Base-by-base conservation (phyloP, 148 eudicot genomes). In the Amaranthus palmeri region DNA sequence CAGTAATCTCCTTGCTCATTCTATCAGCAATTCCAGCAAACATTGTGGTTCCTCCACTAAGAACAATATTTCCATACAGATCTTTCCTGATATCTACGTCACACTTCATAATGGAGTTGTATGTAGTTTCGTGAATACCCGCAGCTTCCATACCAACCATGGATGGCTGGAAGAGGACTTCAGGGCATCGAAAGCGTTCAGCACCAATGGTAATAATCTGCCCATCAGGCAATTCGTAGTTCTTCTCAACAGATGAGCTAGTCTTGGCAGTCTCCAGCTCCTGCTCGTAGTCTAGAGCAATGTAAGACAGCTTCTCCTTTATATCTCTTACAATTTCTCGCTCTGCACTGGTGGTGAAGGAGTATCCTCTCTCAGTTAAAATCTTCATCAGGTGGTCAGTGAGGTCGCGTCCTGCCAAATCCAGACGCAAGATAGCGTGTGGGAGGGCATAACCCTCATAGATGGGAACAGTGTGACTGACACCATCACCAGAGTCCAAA, bases 101-200 rank as follows among this genome's bases (percentile, higher is more conserved):
- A 81, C 86, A 80, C 82, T 83, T 81, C 86, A 72, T 80, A 69
- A 80, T 83, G 36, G 83, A 82, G 47, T 82, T 82, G 71, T 85
- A 85, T 43, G 83, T 80, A 61, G 85, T 85, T 81, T 84, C 87
- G 47, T 85, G 88, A 25, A 85, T 85, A 54, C 86, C 86, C 3
- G 86, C 81, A 68, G 88, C 80, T 78, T 85, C 89, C 89, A 80
- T 83, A 61, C 92, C 89, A 17, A 88, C 82, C 85, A 88, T 81
- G 8, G 87, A 88, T 48, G 92, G 89, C 76, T 88, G 87, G 86
- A 78, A 88, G 61, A 88, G 88, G 77, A 88, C 87, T 80, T 88
- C 88, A 18, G 87, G 92, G 75, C 92, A 88, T 63, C 87, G 57
- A 87, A 88, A 88, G 51, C 92, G 86, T 79, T 88, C 92, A 47